A percentile compares a stretch with the other conserved stretches of the same genome.
Conservation (phyloP, 148 eudicot species). For the Cornus suecica region DNA sequence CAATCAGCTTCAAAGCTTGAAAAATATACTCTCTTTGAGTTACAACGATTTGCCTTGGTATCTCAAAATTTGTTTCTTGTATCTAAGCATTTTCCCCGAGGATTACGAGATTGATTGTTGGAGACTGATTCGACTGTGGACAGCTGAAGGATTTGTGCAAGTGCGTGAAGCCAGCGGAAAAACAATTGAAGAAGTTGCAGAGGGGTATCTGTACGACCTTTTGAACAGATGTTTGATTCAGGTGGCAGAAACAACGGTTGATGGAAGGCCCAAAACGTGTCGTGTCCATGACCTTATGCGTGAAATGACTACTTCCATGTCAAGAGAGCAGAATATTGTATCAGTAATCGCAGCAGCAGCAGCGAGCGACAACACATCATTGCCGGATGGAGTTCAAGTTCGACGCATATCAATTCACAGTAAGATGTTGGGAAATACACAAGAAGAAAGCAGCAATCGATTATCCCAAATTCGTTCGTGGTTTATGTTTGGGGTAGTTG, state of each 20-base stretch:
- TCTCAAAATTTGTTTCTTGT: constrained; percentile 7
- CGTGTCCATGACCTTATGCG: background rate
- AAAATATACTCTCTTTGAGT: constrained; percentile 9
- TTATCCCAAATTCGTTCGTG: background rate
- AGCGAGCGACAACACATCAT: too few relatives aligned
- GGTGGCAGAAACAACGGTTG: background rate
- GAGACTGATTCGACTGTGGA: constrained; percentile 14
- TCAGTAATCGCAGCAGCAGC: too few relatives aligned
- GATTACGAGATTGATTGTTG: background rate
- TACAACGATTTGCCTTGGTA: constrained; percentile 13
- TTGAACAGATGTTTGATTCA: background rate
- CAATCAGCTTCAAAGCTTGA: constrained; percentile 1
- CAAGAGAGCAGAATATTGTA: background rate
- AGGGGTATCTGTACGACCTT: background rate
- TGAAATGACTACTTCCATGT: background rate
- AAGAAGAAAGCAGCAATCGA: background rate
- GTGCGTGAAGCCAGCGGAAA: background rate
- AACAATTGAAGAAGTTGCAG: background rate
- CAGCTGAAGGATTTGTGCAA: background rate
- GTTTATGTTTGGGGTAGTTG: background rate
- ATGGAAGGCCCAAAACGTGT: background rate
- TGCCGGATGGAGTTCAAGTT: background rate
- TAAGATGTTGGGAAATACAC: too few relatives aligned
- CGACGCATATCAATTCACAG: background rate
- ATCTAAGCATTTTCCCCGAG: background rate